Evolutionary conservation across 129 eudicot species (phyloP).

Genomic region (Silybum marianum): DNA sequence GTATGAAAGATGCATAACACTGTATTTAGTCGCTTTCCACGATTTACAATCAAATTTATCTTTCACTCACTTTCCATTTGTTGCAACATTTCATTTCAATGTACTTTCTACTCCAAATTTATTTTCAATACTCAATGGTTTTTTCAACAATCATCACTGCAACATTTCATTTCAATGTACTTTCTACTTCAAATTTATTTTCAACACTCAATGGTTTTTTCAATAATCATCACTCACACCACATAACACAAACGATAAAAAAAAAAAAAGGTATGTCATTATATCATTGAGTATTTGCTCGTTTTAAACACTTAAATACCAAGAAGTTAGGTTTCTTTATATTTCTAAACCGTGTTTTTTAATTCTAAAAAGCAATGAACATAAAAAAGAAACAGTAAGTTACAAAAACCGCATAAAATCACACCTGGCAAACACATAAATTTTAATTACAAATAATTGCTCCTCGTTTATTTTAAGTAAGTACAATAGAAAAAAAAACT

Average conservation of each 20-base stretch:
- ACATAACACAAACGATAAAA: neutral
- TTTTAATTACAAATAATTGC: neutral
- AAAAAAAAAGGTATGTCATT: neutral
- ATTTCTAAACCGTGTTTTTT: neutral
- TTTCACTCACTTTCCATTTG: neutral
- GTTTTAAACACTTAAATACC: neutral
- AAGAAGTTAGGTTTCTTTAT: neutral
- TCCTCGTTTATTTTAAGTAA: neutral
- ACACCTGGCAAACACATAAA: neutral
- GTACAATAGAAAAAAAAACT: neutral
- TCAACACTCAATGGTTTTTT: neutral
- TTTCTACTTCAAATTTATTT: neutral
- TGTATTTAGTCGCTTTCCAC: neutral
- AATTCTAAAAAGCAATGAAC: too few relatives aligned
- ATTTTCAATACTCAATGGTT: neutral
- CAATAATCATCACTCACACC: neutral
- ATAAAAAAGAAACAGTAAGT: neutral
- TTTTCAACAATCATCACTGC: neutral
- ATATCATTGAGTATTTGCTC: neutral
- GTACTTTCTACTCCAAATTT: neutral
- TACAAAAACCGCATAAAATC: neutral
- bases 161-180: neutral
- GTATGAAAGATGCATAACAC: neutral
- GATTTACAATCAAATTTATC: neutral
- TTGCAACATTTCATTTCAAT: neutral